Evolutionary conservation across 2,329 filamentous ascomycete genomes (phyloP), one percentile per base, ranked within the genome.

Genomic region (Didymella sp.): DNA sequence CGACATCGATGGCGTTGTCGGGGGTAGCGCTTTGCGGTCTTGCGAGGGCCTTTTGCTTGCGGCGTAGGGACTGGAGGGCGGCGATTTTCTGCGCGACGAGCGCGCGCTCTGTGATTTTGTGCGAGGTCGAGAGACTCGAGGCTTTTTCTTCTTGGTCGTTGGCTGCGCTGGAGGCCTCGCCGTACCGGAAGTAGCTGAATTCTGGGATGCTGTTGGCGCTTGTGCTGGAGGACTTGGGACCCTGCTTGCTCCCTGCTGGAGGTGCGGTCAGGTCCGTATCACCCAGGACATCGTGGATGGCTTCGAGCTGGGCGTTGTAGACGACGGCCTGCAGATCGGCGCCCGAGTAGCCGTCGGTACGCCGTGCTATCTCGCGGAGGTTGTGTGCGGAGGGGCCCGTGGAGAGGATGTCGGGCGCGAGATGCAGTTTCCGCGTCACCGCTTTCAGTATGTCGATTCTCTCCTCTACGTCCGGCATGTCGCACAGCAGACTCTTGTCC

Each of bases 221-320:
- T 1, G 24, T 50, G 15, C 19, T 17, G 27, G 64, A 67, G 8
- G 58, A 62, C 52, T 72, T 67, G 11, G 25, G 9, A n/a, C n/a
- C n/a, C n/a, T n/a, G n/a, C 33, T 19, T 37, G 33, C 33, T n/a
- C 25, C 46, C 64, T 31, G 67, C 67, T 7, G 72, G 60, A 1
- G 72, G 66, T 22, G 73, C 68, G 7, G 61, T 63, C 61, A 72
- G 49, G 63, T 77, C 61, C 37, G 84, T 80, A 27, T 86, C 86
- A 51, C 87, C 89, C 0, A 99, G 84, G 2, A 96, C 87, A 65
- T 97, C 93, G 73, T 99, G 95, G 62, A 99, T 97, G 25, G 95
- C 95, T 78, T 98, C 94, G 6, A 99, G 84, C 74, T 99, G 95
- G 0, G 95, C 93, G 66, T 99, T 99, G 69, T 96, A 97, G 40